phyloP scores from a whole-genome alignment of 108 stramenopile species.

The Ochromonas danica region DNA sequence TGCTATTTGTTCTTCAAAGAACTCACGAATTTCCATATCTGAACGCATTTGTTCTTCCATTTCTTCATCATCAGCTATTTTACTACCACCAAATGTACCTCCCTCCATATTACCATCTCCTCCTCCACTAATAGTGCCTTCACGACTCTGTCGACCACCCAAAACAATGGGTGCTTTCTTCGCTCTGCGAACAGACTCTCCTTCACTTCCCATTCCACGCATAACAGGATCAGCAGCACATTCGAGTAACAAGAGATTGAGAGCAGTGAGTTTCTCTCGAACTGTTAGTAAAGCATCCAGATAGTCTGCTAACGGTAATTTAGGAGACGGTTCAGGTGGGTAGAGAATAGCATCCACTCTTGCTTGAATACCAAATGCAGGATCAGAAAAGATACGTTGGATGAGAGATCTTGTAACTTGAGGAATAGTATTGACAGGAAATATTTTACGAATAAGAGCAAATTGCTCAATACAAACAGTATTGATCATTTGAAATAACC shows the following conservation, averaged over 20 bases:
- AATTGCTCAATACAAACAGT: slow-evolving; percentile 32
- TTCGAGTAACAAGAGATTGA: slow-evolving; percentile 31
- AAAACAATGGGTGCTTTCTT: neutral
- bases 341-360: slow-evolving; percentile 35
- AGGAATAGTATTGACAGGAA: slow-evolving; percentile 7
- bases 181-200: neutral
- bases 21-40: slow-evolving; percentile 12
- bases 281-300: slow-evolving; percentile 39
- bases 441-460: slow-evolving; percentile 33
- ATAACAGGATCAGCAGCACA: slow-evolving; percentile 19
- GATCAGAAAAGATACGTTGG: slow-evolving; percentile 36
- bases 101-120: too few relatives aligned
- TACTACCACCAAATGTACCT: too few relatives aligned
- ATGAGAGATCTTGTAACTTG: slow-evolving; percentile 32
- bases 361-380: slow-evolving; percentile 43
- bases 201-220: slow-evolving; percentile 27
- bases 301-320: slow-evolving; percentile 32
- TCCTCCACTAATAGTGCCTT: too few relatives aligned
- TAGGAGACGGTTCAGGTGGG: neutral
- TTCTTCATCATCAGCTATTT: slow-evolving; percentile 19
- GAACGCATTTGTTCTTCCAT: neutral
- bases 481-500: slow-evolving; percentile 36
- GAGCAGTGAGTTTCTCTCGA: slow-evolving; percentile 33
- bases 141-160: neutral
- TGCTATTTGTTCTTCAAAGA: slow-evolving; percentile 19